phyloP scores from a whole-genome alignment of 83 land plant genomes.

The Picea mariana region DNA sequence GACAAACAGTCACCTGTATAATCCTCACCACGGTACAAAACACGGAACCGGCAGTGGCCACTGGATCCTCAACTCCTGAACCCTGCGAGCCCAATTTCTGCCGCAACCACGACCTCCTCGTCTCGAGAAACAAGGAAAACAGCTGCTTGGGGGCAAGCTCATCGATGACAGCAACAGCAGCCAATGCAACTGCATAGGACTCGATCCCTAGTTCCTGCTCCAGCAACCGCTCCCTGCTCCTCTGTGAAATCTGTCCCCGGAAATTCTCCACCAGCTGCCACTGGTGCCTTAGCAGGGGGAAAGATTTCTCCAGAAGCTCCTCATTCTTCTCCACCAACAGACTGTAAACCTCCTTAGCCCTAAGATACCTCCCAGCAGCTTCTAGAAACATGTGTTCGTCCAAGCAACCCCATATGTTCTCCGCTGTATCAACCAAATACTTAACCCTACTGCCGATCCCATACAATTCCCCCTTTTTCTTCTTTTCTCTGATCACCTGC shows the following conservation, averaged over 20 bases:
- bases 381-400: slow-evolving; percentile 98
- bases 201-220: slow-evolving; percentile 42
- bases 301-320: slow-evolving; percentile 38
- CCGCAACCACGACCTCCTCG: slow-evolving; percentile 73
- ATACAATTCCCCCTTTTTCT: slow-evolving; percentile 51
- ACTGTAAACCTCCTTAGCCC: slow-evolving; percentile 77
- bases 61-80: background rate
- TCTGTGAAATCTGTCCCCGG: slow-evolving; percentile 86
- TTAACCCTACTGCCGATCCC: slow-evolving; percentile 84
- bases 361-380: slow-evolving; percentile 74
- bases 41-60: slow-evolving; percentile 24
- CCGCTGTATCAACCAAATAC: slow-evolving; percentile 94
- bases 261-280: slow-evolving; percentile 95
- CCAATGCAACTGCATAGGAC: slow-evolving; percentile 83
- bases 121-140: slow-evolving; percentile 68
- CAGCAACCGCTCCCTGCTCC: slow-evolving; percentile 76
- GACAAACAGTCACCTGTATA: slow-evolving; percentile 72
- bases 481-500: slow-evolving; percentile 27
- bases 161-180: slow-evolving; percentile 86
- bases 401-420: slow-evolving; percentile 98
- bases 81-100: slow-evolving; percentile 21
- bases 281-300: slow-evolving; percentile 82
- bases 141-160: slow-evolving; percentile 72
- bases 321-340: slow-evolving; percentile 26
- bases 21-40: slow-evolving; percentile 65